Conservation (phyloP, 441 rosid species). For the Pelargonium cotyledonis region DNA sequence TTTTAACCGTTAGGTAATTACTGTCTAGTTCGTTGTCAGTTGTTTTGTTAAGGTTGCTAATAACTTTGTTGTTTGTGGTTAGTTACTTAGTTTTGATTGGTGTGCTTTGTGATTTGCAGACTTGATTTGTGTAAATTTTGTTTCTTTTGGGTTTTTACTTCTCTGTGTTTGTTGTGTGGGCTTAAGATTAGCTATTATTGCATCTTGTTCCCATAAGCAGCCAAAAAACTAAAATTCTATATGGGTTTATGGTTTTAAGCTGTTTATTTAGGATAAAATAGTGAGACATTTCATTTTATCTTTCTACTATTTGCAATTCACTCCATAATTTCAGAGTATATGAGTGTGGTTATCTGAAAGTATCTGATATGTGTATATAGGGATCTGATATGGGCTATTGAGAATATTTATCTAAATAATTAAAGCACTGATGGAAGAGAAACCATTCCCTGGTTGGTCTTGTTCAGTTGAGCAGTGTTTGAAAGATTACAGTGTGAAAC, state of each 20-base stretch:
- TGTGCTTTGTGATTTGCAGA: constrained; percentile 11
- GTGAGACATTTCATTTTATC: too few relatives aligned
- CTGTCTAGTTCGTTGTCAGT: constrained; percentile 11
- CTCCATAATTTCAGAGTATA: too few relatives aligned
- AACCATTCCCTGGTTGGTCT: constrained; percentile 38
- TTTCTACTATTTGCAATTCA: too few relatives aligned
- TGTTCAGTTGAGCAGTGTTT: constrained; percentile 28
- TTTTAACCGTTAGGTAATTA: background rate
- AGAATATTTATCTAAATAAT: constrained; percentile 29
- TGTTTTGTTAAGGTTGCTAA: constrained; percentile 10
- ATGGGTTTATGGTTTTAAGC: too few relatives aligned
- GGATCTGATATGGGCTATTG: constrained; percentile 24
- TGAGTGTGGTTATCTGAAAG: too few relatives aligned
- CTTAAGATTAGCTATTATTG: background rate
- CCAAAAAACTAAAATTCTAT: too few relatives aligned
- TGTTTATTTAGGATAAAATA: too few relatives aligned
- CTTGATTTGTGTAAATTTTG: background rate
- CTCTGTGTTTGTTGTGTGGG: background rate
- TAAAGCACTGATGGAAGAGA: constrained; percentile 48
- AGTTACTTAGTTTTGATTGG: background rate
- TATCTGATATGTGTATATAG: too few relatives aligned
- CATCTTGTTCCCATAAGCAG: background rate
- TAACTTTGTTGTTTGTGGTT: background rate
- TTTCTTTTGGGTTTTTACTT: background rate
- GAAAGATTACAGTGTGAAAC: constrained; percentile 25